Percentiles rank a stretch among this genome's conserved stretches.
Conservation (phyloP, 1,284 basidiomycete species). For the Sutorius eximius region DNA sequence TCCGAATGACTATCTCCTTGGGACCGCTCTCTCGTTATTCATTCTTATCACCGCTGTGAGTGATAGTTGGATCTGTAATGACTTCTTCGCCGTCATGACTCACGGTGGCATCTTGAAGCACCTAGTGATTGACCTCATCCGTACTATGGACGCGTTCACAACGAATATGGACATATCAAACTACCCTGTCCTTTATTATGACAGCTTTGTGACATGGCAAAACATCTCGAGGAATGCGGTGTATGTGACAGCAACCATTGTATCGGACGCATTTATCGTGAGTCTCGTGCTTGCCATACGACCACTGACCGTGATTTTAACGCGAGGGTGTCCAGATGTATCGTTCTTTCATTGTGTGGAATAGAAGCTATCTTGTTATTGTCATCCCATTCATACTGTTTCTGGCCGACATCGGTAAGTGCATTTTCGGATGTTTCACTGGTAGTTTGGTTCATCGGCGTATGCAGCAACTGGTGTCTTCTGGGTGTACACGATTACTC, state of each 20-base stretch:
- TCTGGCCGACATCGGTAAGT: constrained; percentile 23
- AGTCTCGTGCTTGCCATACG: neutral
- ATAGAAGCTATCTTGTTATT: constrained; percentile 6
- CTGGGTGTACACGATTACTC: constrained; percentile 20
- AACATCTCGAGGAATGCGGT: constrained; percentile 10
- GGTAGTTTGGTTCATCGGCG: neutral
- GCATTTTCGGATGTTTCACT: neutral
- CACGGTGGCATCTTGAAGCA: constrained; percentile 11
- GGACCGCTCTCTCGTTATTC: constrained; percentile 20
- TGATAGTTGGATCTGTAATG: neutral
- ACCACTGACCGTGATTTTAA: neutral
- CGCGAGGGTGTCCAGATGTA: constrained; percentile 20
- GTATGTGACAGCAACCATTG: constrained; percentile 19
- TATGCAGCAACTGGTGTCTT: constrained; percentile 14
- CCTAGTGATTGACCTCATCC: constrained; percentile 13
- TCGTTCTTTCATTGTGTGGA: constrained; percentile 27
- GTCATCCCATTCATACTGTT: constrained; percentile 15
- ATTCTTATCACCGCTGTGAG: constrained; percentile 18
- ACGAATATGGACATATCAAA: constrained; percentile 5
- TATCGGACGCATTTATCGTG: constrained; percentile 24
- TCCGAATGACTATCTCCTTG: constrained; percentile 17
- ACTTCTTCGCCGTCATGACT: neutral
- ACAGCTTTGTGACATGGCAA: constrained; percentile 1
- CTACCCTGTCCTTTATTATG: constrained; percentile 14
- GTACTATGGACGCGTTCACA: constrained; percentile 20